These are phyloP conservation scores for Parafenestella ontariensis DNA, from an alignment of 2,329 filamentous ascomycete species.

Conservation along the genomic window DNA sequence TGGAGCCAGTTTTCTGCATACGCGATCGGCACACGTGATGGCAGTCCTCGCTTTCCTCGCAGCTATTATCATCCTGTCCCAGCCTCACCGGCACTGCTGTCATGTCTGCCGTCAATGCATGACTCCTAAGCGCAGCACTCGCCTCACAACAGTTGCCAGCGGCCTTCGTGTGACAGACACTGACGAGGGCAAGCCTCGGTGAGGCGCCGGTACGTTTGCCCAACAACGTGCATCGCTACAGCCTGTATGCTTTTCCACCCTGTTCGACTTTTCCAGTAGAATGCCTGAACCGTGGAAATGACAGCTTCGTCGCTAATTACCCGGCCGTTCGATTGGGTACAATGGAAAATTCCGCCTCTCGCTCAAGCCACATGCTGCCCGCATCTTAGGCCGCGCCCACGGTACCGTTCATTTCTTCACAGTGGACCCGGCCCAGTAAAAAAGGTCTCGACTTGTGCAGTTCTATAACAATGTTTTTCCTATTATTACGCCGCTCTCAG, in stretches of 20 bases:
- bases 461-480: neutral
- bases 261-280: neutral
- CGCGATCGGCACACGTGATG: conserved; percentile 9
- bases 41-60: neutral
- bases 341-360: conserved; percentile 10
- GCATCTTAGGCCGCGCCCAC: conserved; percentile 9
- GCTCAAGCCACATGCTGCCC: conserved; percentile 19
- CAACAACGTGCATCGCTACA: neutral
- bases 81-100: conserved; percentile 18
- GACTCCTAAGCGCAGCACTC: too few species aligned
- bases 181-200: neutral
- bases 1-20: neutral
- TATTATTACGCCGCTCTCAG: too few species aligned
- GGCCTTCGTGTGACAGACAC: neutral
- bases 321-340: neutral
- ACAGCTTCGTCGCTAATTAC: neutral
- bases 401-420: neutral
- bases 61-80: neutral
- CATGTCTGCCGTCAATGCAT: neutral
- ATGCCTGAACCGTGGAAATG: neutral
- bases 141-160: conserved; percentile 7
- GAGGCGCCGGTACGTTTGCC: too few species aligned
- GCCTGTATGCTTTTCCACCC: neutral
- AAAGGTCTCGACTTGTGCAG: conserved; percentile 8
- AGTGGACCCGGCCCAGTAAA: neutral